Evolutionary conservation across 192 early-diverging fungal genomes (phyloP).

Genomic region (Helicostylum pulchrum): DNA sequence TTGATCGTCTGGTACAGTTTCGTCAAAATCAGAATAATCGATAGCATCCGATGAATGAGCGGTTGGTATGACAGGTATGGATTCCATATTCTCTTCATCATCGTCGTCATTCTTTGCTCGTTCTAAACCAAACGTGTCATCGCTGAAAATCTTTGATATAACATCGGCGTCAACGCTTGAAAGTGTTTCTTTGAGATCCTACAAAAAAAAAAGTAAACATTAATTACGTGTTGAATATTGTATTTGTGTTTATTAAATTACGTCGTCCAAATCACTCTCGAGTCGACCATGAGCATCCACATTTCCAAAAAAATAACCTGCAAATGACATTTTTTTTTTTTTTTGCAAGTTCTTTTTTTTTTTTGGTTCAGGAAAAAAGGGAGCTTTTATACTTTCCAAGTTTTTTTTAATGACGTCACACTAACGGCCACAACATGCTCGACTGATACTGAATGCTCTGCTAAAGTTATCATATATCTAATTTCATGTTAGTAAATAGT

Average conservation of each 20-base stretch:
- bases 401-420: no score
- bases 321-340: constrained; percentile 54
- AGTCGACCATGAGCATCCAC: constrained; percentile 83
- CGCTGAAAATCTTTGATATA: constrained; percentile 47
- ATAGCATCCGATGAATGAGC: constrained; percentile 62
- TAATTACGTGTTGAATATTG: neutral
- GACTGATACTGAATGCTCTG: no score
- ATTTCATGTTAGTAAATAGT: no score
- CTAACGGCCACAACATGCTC: no score
- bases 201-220: constrained; percentile 13
- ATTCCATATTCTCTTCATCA: constrained; percentile 32
- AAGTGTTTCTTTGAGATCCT: constrained; percentile 55
- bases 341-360: neutral
- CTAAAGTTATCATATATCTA: no score
- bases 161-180: constrained; percentile 51
- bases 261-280: constrained; percentile 42
- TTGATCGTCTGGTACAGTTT: constrained; percentile 67
- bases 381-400: no score
- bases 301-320: constrained; percentile 85
- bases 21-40: constrained; percentile 83
- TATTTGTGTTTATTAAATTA: neutral
- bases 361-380: no score
- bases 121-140: constrained; percentile 51
- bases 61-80: constrained; percentile 47
- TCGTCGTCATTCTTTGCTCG: constrained; percentile 40